phyloP scores from a whole-genome alignment of 352 stramenopile genomes.

The Pythium oligandrum region DNA sequence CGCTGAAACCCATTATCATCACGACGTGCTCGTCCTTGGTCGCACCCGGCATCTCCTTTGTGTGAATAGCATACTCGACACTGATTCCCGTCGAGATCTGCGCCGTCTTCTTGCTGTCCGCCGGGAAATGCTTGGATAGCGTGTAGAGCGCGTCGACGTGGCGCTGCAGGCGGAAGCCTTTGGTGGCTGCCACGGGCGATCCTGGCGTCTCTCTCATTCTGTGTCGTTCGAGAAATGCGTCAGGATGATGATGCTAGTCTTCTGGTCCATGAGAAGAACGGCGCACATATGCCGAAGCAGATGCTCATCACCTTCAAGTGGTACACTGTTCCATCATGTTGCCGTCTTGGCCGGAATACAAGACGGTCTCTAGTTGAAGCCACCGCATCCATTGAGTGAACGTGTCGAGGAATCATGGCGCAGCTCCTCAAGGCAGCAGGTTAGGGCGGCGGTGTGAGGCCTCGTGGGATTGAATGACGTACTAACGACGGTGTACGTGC shows the following conservation, averaged over 20 bases:
- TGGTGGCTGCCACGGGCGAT: not conserved
- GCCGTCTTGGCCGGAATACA: too few species aligned
- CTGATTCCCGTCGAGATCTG: slow-evolving; percentile 36
- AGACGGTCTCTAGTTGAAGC: too few species aligned
- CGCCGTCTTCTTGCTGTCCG: slow-evolving; percentile 22
- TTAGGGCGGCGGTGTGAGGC: not conserved
- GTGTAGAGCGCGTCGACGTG: slow-evolving; percentile 40
- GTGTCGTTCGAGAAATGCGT: too few species aligned
- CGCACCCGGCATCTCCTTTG: not conserved
- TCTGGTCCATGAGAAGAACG: too few species aligned
- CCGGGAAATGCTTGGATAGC: slow-evolving; percentile 19
- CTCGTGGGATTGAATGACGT: too few species aligned
- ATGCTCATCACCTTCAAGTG: too few species aligned
- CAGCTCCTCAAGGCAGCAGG: slow-evolving; percentile 28
- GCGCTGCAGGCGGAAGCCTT: slow-evolving; percentile 27
- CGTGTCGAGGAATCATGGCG: slow-evolving; percentile 10
- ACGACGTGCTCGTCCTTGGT: slow-evolving; percentile 20
- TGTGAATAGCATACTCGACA: slow-evolving; percentile 29
- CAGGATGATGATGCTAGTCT: too few species aligned
- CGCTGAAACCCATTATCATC: slow-evolving; percentile 29
- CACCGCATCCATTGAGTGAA: too few species aligned
- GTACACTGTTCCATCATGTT: too few species aligned
- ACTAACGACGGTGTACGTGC: too few species aligned
- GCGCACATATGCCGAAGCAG: too few species aligned
- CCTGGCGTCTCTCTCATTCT: too few species aligned